These are phyloP conservation scores for Paraconiothyrium brasiliense DNA, from an alignment of 2,329 filamentous ascomycete species.

Conservation along the genomic window DNA sequence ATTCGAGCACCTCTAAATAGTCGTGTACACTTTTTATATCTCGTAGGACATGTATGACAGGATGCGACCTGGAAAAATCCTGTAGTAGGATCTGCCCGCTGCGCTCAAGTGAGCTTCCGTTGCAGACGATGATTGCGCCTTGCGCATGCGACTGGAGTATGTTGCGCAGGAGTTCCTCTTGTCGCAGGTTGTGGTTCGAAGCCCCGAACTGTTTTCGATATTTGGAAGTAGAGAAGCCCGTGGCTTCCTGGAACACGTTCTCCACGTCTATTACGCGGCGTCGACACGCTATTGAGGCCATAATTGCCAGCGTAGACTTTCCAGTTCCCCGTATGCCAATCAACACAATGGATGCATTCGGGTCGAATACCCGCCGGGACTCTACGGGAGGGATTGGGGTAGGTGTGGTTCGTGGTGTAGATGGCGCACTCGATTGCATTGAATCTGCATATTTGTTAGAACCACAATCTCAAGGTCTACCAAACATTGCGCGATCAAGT, in stretches of 20 bases:
- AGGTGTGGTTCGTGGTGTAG: slow-evolving; percentile 41
- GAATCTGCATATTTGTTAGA: slow-evolving; percentile 26
- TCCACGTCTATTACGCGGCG: slow-evolving; percentile 76
- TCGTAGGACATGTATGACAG: slow-evolving; percentile 75
- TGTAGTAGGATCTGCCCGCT: slow-evolving; percentile 68
- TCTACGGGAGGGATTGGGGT: slow-evolving; percentile 29
- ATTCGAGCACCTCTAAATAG: slow-evolving; percentile 65
- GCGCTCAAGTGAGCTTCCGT: slow-evolving; percentile 73
- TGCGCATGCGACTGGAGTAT: slow-evolving; percentile 68
- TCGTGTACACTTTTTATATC: slow-evolving; percentile 71
- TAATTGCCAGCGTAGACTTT: slow-evolving; percentile 79
- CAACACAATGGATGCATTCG: slow-evolving; percentile 75
- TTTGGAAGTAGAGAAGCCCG: slow-evolving; percentile 67
- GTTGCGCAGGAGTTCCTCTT: slow-evolving; percentile 68
- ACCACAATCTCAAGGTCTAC: not conserved
- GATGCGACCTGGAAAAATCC: slow-evolving; percentile 70
- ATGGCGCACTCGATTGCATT: slow-evolving; percentile 35
- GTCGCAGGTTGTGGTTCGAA: slow-evolving; percentile 69
- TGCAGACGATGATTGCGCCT: slow-evolving; percentile 75
- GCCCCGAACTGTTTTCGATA: slow-evolving; percentile 72
- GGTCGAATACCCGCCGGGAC: slow-evolving; percentile 57
- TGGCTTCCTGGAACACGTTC: slow-evolving; percentile 70
- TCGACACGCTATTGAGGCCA: slow-evolving; percentile 75
- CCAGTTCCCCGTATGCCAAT: slow-evolving; percentile 78
- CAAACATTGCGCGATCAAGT: not conserved